Evolutionary conservation across 2,329 filamentous ascomycete species (phyloP).

Genomic region (Aspergillus sergii): DNA sequence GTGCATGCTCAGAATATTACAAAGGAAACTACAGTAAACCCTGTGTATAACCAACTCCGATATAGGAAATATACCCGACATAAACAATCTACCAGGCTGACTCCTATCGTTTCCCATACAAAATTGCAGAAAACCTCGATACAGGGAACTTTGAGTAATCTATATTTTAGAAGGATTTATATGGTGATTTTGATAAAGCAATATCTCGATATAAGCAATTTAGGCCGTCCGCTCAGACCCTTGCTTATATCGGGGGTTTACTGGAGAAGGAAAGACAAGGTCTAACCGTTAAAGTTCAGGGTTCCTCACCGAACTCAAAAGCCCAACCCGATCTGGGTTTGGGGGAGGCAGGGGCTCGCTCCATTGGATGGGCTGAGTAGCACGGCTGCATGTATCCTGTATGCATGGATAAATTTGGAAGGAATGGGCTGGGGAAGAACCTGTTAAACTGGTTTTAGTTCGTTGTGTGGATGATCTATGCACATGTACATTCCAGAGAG

Average conservation of each 20-base stretch:
- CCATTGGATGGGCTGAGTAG: background rate
- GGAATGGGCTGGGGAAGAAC: background rate
- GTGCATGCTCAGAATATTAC: background rate
- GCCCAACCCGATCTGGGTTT: background rate
- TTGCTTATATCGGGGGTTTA: too few species aligned
- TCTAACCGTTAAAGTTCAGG: background rate
- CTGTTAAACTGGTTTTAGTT: background rate
- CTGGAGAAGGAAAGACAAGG: background rate
- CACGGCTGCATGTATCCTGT: slow-evolving; percentile 1
- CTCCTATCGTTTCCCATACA: too few species aligned
- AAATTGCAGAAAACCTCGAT: too few species aligned
- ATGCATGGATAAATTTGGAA: slow-evolving; percentile 6
- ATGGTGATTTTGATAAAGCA: too few species aligned
- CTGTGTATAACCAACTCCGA: too few species aligned
- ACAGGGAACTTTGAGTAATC: too few species aligned
- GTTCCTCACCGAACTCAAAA: background rate
- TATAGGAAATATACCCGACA: too few species aligned
- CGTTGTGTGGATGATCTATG: background rate
- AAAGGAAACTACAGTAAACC: background rate
- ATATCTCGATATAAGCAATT: too few species aligned
- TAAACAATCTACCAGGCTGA: too few species aligned
- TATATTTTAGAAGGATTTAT: too few species aligned
- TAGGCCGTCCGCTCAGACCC: too few species aligned
- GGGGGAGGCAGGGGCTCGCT: background rate
- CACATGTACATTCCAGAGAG: slow-evolving; percentile 13